Conservation (phyloP, 139 green algal species). For the Chlorella vulgaris region DNA sequence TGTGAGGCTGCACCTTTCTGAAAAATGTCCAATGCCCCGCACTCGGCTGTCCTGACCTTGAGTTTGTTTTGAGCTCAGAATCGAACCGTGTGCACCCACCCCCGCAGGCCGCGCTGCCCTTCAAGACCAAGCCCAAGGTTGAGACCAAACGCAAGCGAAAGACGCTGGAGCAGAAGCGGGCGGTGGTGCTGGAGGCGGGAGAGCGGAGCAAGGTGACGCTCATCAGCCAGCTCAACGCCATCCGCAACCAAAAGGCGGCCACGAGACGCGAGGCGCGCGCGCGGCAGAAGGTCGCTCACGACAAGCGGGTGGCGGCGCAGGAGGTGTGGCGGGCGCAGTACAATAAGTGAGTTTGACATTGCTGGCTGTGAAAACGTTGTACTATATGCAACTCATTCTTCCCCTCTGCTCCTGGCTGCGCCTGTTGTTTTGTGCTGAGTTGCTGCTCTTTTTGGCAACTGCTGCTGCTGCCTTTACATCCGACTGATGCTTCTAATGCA, state of each 20-base stretch:
- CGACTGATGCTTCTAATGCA: no score
- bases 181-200: conserved; percentile 78
- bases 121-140: conserved; percentile 95
- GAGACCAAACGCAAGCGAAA: conserved; percentile 69
- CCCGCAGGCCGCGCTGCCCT: conserved; percentile 83
- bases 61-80: no score
- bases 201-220: conserved; percentile 69
- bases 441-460: no score
- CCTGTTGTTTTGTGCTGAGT: background rate
- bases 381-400: no score
- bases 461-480: no score
- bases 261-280: conserved; percentile 68
- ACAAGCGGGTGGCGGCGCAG: conserved; percentile 62
- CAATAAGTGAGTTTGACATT: conserved; percentile 25
- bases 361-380: no score
- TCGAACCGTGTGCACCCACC: background rate
- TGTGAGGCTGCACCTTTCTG: no score
- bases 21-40: no score
- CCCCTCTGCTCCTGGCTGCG: no score
- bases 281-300: conserved; percentile 42
- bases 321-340: conserved; percentile 54
- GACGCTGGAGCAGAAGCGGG: conserved; percentile 85
- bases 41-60: no score
- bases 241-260: conserved; percentile 88
- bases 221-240: conserved; percentile 93